Percentiles rank a stretch among this genome's conserved stretches.
These are phyloP conservation scores for Citeromyces nyonsensis DNA, from an alignment of 805 yeast species.

Conservation along the genomic window DNA sequence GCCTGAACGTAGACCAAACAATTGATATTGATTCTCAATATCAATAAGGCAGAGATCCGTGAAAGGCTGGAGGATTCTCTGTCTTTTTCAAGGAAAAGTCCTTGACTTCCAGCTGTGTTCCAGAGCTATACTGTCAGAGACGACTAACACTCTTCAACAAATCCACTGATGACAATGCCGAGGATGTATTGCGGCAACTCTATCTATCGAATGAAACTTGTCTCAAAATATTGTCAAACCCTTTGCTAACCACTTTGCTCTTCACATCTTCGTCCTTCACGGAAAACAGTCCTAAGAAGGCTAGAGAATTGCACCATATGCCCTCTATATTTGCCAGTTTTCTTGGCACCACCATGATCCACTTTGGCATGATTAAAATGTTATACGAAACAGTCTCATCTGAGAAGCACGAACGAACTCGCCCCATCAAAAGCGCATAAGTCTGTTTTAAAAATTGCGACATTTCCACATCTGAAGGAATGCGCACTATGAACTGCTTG, in stretches of 20 bases:
- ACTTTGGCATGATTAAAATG: constrained; percentile 63
- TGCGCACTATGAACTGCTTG: constrained; percentile 60
- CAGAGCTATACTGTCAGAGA: too few species aligned
- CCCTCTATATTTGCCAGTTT: constrained; percentile 33
- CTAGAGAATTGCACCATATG: constrained; percentile 67
- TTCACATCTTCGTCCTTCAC: constrained; percentile 48
- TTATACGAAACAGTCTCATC: constrained; percentile 56
- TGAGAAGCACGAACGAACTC: constrained; percentile 44
- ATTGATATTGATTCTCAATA: too few species aligned
- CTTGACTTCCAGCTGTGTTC: too few species aligned
- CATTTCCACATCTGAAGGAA: constrained; percentile 18
- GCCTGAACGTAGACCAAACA: too few species aligned
- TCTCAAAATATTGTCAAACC: too few species aligned
- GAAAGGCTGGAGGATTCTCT: too few species aligned
- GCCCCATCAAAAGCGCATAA: constrained; percentile 58
- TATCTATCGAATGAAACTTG: too few species aligned
- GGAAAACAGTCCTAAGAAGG: constrained; percentile 61
- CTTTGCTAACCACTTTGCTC: too few species aligned
- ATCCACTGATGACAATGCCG: constrained; percentile 1
- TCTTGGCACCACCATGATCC: constrained; percentile 85
- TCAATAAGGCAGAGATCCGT: too few species aligned
- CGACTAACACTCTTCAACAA: too few species aligned
- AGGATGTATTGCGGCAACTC: background rate
- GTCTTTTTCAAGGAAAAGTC: too few species aligned
- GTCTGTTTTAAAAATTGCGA: constrained; percentile 51